Conservation (phyloP, 148 eudicot species). For the Cornus kousa region DNA sequence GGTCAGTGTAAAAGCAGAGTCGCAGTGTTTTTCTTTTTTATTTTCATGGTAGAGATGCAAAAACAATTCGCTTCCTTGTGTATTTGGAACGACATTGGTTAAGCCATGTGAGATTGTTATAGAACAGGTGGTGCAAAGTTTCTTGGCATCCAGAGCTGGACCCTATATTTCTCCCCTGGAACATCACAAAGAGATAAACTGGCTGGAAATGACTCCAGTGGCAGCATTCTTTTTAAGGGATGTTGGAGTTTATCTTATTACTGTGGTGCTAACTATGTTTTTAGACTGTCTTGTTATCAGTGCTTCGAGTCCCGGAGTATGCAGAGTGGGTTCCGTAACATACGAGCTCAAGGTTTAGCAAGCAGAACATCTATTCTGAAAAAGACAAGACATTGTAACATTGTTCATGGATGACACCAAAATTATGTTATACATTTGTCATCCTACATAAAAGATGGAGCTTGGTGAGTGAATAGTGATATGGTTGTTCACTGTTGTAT, state of each 20-base stretch:
- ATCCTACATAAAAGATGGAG: background rate
- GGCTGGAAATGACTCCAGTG: slow-evolving; percentile 3
- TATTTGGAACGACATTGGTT: background rate
- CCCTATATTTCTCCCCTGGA: background rate
- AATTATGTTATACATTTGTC: background rate
- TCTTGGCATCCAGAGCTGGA: background rate
- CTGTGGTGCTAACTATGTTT: background rate
- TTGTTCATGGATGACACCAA: background rate
- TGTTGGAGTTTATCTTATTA: background rate
- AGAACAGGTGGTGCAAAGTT: background rate
- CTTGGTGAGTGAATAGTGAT: background rate
- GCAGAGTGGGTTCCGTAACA: background rate
- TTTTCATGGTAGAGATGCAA: background rate
- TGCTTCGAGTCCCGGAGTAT: background rate
- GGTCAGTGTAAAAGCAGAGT: background rate
- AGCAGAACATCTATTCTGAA: background rate
- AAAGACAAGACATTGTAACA: background rate
- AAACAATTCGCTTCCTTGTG: background rate
- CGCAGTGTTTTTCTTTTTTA: no score
- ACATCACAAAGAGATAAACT: background rate
- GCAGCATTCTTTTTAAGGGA: background rate
- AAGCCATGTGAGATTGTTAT: background rate
- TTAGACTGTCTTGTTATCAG: background rate
- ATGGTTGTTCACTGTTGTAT: background rate
- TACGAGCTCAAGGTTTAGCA: background rate